A percentile compares a stretch with the other conserved stretches of the same genome.
Conservation (phyloP, 768 basidiomycete species). For the Mrakia blollopis region DNA sequence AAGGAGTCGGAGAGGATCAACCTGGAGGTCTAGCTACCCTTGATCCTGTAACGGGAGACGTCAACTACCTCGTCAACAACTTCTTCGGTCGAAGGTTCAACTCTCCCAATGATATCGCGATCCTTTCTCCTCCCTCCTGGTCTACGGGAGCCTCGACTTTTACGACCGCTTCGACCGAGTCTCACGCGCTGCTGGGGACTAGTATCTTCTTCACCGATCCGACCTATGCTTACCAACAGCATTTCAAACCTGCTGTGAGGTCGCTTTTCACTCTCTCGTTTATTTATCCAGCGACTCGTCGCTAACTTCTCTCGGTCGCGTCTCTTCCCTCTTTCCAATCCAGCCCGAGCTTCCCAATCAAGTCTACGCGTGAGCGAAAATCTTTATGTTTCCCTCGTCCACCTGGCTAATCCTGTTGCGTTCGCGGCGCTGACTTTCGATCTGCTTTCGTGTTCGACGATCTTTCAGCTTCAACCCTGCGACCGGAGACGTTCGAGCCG, state of each 20-base stretch:
- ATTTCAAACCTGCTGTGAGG: constrained; percentile 13
- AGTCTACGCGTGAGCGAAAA: constrained; percentile 5
- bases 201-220: constrained; percentile 9
- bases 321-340: constrained; percentile 1
- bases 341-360: constrained; percentile 14
- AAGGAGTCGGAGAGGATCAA: constrained; percentile 5
- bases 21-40: constrained; percentile 1
- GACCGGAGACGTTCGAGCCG: not conserved
- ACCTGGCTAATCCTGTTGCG: no score
- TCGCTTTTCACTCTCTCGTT: not conserved
- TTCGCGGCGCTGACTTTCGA: no score
- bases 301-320: not conserved
- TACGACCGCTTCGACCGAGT: constrained; percentile 5
- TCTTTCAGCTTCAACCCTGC: constrained; percentile 4
- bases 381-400: no score
- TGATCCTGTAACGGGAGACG: not conserved
- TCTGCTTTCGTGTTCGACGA: no score
- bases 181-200: not conserved
- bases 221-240: not conserved
- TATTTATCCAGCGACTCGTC: not conserved
- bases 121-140: constrained; percentile 1
- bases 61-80: constrained; percentile 7
- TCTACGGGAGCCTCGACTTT: not conserved
- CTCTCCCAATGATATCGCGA: constrained; percentile 6
- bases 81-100: constrained; percentile 13